Conservation (phyloP, 768 basidiomycete species). For the Amanita inopinata region DNA sequence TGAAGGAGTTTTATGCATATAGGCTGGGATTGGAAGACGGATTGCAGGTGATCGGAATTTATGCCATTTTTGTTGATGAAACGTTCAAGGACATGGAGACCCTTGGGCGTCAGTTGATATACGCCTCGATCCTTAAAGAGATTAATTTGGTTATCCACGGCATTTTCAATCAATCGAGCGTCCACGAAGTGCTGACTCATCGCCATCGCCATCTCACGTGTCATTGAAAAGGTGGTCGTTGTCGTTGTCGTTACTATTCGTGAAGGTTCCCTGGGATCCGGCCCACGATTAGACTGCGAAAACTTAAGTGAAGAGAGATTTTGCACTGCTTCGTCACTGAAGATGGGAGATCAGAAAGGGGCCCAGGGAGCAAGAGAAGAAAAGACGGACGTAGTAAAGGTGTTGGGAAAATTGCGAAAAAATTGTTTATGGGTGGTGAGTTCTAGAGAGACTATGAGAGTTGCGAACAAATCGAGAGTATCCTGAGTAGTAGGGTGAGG, state of each 20-base stretch:
- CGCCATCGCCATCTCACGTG: constrained; percentile 98
- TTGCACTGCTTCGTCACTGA: constrained; percentile 89
- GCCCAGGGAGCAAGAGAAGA: constrained; percentile 9
- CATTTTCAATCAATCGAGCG: constrained; percentile 94
- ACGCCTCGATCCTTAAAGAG: constrained; percentile 98
- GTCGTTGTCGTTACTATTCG: constrained; percentile 99
- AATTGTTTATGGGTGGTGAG: constrained; percentile 88
- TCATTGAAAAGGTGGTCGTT: constrained; percentile 99
- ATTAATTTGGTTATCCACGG: constrained; percentile 77
- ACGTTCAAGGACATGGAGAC: constrained; percentile 96
- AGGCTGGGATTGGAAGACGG: constrained; percentile 84
- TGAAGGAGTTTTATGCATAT: constrained; percentile 98
- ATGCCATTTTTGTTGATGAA: constrained; percentile 99
- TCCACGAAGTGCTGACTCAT: constrained; percentile 99
- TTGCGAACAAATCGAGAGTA: constrained; percentile 96
- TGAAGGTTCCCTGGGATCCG: constrained; percentile 96
- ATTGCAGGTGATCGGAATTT: constrained; percentile 84
- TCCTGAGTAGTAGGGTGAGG: constrained; percentile 44
- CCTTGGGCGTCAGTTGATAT: constrained; percentile 93
- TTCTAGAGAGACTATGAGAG: constrained; percentile 87
- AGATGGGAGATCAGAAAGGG: constrained; percentile 8
- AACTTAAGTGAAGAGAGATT: constrained; percentile 96
- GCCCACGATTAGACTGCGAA: constrained; percentile 96
- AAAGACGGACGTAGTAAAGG: constrained; percentile 82
- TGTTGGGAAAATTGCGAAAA: constrained; percentile 90